These are phyloP conservation scores for Lolium perenne DNA, from an alignment of 176 grass and related monocot species.

Conservation along the genomic window DNA sequence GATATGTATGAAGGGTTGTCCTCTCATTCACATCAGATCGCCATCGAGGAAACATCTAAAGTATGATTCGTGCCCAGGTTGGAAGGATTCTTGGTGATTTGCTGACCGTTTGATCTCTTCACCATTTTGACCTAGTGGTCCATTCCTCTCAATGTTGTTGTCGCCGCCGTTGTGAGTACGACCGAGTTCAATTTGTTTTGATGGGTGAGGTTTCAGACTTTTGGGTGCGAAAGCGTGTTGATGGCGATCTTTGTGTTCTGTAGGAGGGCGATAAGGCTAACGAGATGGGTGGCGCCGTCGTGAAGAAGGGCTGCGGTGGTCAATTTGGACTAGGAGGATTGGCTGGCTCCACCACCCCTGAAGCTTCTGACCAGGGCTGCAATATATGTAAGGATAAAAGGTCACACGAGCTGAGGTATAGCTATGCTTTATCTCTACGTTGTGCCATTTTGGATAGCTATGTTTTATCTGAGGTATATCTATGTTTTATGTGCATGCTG, in stretches of 20 bases:
- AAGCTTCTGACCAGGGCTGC: conserved; percentile 34
- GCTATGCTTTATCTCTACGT: too few relatives aligned
- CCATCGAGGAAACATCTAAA: too few relatives aligned
- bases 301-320: conserved; percentile 37
- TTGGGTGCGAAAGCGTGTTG: conserved; percentile 10
- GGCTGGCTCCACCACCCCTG: conserved; percentile 65
- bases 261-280: conserved; percentile 37
- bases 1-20: too few relatives aligned
- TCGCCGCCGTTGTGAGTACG: conserved; percentile 37
- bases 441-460: too few relatives aligned
- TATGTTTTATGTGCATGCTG: neutral
- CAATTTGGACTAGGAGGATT: conserved; percentile 69
- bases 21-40: too few relatives aligned
- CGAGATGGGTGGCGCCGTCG: neutral
- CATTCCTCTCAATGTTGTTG: neutral
- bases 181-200: neutral
- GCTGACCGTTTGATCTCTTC: too few relatives aligned
- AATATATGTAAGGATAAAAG: conserved; percentile 43
- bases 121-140: too few relatives aligned
- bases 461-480: conserved; percentile 48
- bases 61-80: too few relatives aligned
- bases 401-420: conserved; percentile 36
- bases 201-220: neutral
- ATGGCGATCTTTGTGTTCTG: neutral
- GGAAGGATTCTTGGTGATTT: too few relatives aligned